Evolutionary conservation across 805 yeast genomes (phyloP).

Genomic region (Groenewaldozyma salmanticensis): DNA sequence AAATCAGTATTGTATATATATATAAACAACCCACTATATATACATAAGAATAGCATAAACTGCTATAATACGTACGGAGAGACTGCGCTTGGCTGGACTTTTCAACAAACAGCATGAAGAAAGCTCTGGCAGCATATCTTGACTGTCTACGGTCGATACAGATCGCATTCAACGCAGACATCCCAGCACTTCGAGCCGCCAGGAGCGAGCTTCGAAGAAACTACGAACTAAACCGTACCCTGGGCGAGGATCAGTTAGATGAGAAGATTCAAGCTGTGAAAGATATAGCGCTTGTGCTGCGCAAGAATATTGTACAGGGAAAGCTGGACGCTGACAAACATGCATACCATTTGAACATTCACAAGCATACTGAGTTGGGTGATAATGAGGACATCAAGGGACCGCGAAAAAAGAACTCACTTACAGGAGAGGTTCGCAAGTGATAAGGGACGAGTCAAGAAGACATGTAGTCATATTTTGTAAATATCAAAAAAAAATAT

Average conservation of each 20-base stretch:
- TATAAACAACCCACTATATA: no score
- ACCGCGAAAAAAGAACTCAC: not conserved
- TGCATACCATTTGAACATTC: constrained; percentile 46
- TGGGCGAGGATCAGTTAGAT: constrained; percentile 38
- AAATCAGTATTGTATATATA: no score
- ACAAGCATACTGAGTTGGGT: constrained; percentile 76
- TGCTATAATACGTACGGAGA: no score
- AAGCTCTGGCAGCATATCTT: constrained; percentile 19
- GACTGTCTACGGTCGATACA: constrained; percentile 23
- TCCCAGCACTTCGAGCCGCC: constrained; percentile 9
- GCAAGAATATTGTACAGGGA: constrained; percentile 83
- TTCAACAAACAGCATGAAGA: constrained; percentile 2
- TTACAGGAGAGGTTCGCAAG: not conserved
- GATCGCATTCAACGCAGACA: constrained; percentile 25
- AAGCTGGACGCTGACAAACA: constrained; percentile 17
- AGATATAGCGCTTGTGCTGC: constrained; percentile 62
- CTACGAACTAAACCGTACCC: constrained; percentile 17
- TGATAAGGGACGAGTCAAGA: not conserved
- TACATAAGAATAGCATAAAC: no score
- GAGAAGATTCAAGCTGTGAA: constrained; percentile 48
- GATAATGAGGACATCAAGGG: constrained; percentile 74
- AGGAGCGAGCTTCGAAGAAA: constrained; percentile 15
- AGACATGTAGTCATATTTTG: no score
- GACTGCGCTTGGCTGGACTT: no score
- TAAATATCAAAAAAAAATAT: no score